Conservation (phyloP, 352 stramenopile species). For the Peronosclerospora sorghi region DNA sequence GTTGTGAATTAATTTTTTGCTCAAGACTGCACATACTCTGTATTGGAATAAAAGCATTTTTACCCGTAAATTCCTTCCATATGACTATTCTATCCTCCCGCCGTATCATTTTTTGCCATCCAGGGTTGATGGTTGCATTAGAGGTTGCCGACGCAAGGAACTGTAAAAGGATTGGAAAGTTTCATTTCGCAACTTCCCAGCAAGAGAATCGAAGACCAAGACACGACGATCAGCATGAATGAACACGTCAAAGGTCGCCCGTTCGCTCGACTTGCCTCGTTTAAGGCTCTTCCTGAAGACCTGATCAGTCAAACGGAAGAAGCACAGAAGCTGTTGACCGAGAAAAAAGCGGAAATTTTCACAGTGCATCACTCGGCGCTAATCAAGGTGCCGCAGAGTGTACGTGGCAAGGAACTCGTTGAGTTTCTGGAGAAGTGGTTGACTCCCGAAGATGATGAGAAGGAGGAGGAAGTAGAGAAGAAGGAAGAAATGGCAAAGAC, state of each 20-base stretch:
- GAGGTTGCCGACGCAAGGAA: not conserved
- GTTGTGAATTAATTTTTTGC: no score
- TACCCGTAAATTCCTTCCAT: no score
- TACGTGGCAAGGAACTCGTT: conserved; percentile 33
- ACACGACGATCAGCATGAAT: no score
- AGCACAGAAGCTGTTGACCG: conserved; percentile 24
- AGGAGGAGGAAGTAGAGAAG: conserved; percentile 16
- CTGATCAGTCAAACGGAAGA: conserved; percentile 18
- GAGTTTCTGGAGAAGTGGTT: conserved; percentile 38
- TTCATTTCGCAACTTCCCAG: conserved; percentile 23
- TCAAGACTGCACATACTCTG: no score
- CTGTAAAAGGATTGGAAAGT: no score
- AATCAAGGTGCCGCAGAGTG: conserved; percentile 29
- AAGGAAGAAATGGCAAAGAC: no score
- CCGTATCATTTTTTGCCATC: no score
- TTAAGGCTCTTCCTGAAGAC: conserved; percentile 16
- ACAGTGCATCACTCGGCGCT: conserved; percentile 28
- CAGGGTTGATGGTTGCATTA: conserved; percentile 11
- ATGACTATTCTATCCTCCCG: no score
- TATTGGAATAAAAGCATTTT: no score
- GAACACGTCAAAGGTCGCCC: conserved; percentile 26
- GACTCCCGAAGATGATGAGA: conserved; percentile 13
- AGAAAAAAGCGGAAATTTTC: conserved; percentile 33
- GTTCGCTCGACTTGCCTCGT: conserved; percentile 16
- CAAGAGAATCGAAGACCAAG: no score